Evolutionary conservation across 257 asterid species (phyloP).

Genomic region (Nyctanthes arbortristis): DNA sequence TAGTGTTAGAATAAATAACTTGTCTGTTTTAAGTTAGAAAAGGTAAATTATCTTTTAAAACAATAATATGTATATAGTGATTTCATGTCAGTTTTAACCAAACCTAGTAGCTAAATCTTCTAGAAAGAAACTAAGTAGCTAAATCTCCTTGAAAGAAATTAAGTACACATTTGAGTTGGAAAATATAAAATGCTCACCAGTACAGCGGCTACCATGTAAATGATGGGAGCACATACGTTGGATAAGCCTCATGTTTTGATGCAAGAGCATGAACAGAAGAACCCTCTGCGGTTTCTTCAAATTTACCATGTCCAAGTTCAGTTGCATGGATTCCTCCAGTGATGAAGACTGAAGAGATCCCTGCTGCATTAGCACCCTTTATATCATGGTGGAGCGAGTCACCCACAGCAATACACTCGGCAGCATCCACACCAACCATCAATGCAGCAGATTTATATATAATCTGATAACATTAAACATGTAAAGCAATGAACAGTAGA

Average conservation of each 20-base stretch:
- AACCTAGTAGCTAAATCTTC: no score
- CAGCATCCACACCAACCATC: slow-evolving; percentile 66
- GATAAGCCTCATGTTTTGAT: slow-evolving; percentile 60
- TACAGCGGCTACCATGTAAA: slow-evolving; percentile 66
- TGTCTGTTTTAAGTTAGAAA: no score
- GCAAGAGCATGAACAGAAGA: slow-evolving; percentile 61
- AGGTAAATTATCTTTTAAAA: no score
- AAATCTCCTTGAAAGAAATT: no score
- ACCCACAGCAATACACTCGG: slow-evolving; percentile 86
- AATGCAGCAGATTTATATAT: slow-evolving; percentile 80
- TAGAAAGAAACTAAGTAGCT: no score
- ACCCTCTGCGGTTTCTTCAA: slow-evolving; percentile 66
- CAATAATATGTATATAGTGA: no score
- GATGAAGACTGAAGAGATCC: slow-evolving; percentile 63
- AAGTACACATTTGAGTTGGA: neutral
- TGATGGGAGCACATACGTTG: slow-evolving; percentile 75
- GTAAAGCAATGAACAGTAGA: neutral
- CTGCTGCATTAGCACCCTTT: slow-evolving; percentile 82
- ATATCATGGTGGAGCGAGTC: slow-evolving; percentile 97
- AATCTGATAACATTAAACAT: slow-evolving; percentile 39
- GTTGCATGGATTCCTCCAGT: slow-evolving; percentile 83
- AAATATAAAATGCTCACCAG: slow-evolving; percentile 16
- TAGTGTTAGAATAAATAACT: no score
- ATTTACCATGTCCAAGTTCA: slow-evolving; percentile 69
- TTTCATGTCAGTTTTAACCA: no score